Evolutionary conservation across 441 rosid genomes (phyloP).

Genomic region (Viola pubescens): DNA sequence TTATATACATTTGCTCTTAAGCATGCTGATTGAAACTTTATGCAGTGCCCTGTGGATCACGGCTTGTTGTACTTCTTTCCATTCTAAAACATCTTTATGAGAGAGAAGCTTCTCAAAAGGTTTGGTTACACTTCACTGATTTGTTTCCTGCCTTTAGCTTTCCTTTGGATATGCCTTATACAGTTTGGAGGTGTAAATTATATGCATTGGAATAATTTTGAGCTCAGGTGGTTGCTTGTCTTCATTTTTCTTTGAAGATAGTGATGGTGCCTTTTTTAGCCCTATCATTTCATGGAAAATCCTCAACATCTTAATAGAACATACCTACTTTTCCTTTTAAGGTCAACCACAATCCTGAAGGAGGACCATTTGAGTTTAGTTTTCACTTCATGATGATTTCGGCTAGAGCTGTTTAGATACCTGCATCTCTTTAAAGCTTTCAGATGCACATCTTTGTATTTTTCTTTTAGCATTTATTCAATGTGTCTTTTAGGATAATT

Average conservation of each 20-base stretch:
- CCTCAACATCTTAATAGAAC: too few species aligned
- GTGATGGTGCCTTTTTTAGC: neutral
- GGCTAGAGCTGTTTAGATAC: too few species aligned
- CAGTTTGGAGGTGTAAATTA: neutral
- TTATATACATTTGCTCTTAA: neutral
- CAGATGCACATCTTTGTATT: too few species aligned
- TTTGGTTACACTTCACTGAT: slow-evolving; percentile 8
- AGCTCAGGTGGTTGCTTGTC: neutral
- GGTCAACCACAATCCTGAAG: too few species aligned
- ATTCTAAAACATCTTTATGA: slow-evolving; percentile 80
- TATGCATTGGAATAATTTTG: neutral
- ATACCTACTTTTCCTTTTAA: too few species aligned
- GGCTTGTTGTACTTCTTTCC: slow-evolving; percentile 69
- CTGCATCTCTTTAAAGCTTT: too few species aligned
- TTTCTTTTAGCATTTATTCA: too few species aligned
- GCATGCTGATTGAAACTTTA: slow-evolving; percentile 17
- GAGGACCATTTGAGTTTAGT: too few species aligned
- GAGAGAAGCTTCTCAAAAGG: slow-evolving; percentile 68
- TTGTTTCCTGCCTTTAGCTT: too few species aligned
- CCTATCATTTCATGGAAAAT: neutral
- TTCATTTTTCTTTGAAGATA: neutral
- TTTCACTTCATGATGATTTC: too few species aligned
- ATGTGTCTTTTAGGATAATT: too few species aligned
- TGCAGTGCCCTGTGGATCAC: slow-evolving; percentile 86
- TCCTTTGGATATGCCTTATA: too few species aligned